Evolutionary conservation across 768 basidiomycete genomes (phyloP).

Genomic region (Lactifluus subvellereus): DNA sequence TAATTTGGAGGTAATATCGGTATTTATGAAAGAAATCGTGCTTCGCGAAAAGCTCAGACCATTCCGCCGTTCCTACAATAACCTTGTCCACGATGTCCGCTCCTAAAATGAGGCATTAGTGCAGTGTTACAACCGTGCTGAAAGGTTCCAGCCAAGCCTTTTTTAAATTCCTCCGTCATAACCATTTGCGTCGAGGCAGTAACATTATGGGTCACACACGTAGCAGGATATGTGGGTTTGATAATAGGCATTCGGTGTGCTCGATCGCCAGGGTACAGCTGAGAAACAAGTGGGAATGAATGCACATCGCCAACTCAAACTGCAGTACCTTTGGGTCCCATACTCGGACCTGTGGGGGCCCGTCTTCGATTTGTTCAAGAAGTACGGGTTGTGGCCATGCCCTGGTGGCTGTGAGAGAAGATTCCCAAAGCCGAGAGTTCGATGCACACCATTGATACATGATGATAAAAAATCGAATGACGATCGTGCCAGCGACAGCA

Average conservation of each 20-base stretch:
- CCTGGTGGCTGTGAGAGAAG: constrained; percentile 43
- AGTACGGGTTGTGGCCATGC: constrained; percentile 97
- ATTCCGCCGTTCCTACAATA: constrained; percentile 71
- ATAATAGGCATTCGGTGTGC: constrained; percentile 99
- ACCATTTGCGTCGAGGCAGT: constrained; percentile 93
- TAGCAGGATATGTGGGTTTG: constrained; percentile 96
- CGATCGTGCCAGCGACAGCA: constrained; percentile 89
- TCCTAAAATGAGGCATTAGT: constrained; percentile 44
- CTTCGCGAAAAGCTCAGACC: constrained; percentile 92
- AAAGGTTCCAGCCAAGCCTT: constrained; percentile 44
- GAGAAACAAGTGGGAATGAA: background rate
- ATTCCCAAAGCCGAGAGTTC: background rate
- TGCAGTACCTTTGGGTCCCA: constrained; percentile 88
- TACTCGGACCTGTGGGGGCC: constrained; percentile 85
- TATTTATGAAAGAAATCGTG: constrained; percentile 98
- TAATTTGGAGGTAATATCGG: constrained; percentile 92
- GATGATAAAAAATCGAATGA: constrained; percentile 97
- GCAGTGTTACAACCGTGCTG: background rate
- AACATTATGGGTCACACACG: constrained; percentile 99
- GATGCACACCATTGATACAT: constrained; percentile 87
- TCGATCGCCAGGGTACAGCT: constrained; percentile 88
- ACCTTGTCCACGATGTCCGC: constrained; percentile 93
- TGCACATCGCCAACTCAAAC: background rate
- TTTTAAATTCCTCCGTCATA: constrained; percentile 92
- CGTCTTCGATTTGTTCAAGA: constrained; percentile 93